Conservation (phyloP, 176 grass and related monocot species). For the Triticum urartu region DNA sequence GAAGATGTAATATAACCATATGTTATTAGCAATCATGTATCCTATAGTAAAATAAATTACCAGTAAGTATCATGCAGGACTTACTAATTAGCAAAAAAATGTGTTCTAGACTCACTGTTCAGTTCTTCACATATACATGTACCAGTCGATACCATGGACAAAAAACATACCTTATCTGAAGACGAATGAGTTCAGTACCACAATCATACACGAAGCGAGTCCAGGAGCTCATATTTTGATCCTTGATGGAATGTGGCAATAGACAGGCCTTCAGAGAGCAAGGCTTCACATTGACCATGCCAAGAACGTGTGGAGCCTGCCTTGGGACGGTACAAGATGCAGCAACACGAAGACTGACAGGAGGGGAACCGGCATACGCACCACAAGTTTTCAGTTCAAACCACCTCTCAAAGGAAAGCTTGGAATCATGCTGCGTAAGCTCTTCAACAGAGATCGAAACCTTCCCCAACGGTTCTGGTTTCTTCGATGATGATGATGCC, state of each 20-base stretch:
- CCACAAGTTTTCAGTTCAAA: slow-evolving; percentile 60
- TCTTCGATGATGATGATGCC: slow-evolving; percentile 26
- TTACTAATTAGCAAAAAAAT: neutral
- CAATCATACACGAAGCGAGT: slow-evolving; percentile 59
- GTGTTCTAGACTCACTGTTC: neutral
- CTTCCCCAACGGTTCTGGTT: slow-evolving; percentile 58
- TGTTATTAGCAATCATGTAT: neutral
- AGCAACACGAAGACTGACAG: slow-evolving; percentile 57
- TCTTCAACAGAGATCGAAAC: slow-evolving; percentile 69
- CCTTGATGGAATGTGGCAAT: slow-evolving; percentile 38
- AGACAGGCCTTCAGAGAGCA: slow-evolving; percentile 54
- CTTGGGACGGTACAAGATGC: slow-evolving; percentile 58
- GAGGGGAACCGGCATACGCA: slow-evolving; percentile 37
- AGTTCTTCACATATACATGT: neutral
- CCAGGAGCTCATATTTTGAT: slow-evolving; percentile 40
- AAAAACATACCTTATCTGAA: slow-evolving; percentile 66
- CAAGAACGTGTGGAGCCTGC: slow-evolving; percentile 37
- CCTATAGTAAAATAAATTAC: neutral
- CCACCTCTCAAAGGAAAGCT: slow-evolving; percentile 71
- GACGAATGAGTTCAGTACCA: slow-evolving; percentile 58
- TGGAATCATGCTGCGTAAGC: slow-evolving; percentile 48
- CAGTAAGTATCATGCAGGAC: neutral
- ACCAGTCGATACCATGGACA: neutral
- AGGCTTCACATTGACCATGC: slow-evolving; percentile 45
- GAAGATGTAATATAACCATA: neutral